Conservation (phyloP, 106 monocot genomes). For the Dioscorea dumetorum region DNA sequence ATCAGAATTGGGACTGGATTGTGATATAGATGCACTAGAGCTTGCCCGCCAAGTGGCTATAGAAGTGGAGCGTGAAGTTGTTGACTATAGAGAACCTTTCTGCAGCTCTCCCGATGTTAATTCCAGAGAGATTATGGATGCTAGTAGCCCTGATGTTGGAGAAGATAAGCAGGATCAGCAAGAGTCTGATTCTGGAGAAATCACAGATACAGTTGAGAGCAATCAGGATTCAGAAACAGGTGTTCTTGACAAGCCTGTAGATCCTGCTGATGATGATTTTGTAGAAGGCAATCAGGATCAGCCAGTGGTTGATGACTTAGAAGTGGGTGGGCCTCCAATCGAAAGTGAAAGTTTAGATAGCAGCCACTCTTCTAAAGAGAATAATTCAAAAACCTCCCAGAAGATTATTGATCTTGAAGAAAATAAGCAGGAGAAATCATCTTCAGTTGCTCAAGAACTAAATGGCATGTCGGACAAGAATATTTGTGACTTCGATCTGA, state of each 20-base stretch:
- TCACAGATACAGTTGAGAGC: too few species aligned
- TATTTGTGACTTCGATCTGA: conserved; percentile 60
- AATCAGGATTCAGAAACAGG: too few species aligned
- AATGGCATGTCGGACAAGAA: conserved; percentile 5
- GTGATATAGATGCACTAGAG: conserved; percentile 63
- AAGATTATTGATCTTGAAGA: conserved; percentile 11
- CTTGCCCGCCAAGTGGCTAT: conserved; percentile 76
- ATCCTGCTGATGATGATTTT: neutral
- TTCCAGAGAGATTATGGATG: conserved; percentile 16
- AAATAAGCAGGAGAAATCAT: conserved; percentile 12
- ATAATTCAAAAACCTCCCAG: conserved; percentile 13
- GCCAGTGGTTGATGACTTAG: conserved; percentile 7
- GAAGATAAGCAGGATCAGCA: conserved; percentile 13
- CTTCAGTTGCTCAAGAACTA: conserved; percentile 13
- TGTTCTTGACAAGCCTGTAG: too few species aligned
- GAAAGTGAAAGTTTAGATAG: conserved; percentile 18
- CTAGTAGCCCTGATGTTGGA: conserved; percentile 12
- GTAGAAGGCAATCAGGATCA: conserved; percentile 15
- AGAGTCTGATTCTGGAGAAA: neutral
- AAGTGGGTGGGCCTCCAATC: conserved; percentile 2
- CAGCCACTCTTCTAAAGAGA: conserved; percentile 15
- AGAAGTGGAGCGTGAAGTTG: conserved; percentile 69
- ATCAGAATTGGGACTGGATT: conserved; percentile 33
- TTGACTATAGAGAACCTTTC: conserved; percentile 68
- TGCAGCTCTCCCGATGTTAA: conserved; percentile 51